These are phyloP conservation scores for Aureobasidium sp. DNA, from an alignment of 2,329 filamentous ascomycete genomes.

Conservation along the genomic window DNA sequence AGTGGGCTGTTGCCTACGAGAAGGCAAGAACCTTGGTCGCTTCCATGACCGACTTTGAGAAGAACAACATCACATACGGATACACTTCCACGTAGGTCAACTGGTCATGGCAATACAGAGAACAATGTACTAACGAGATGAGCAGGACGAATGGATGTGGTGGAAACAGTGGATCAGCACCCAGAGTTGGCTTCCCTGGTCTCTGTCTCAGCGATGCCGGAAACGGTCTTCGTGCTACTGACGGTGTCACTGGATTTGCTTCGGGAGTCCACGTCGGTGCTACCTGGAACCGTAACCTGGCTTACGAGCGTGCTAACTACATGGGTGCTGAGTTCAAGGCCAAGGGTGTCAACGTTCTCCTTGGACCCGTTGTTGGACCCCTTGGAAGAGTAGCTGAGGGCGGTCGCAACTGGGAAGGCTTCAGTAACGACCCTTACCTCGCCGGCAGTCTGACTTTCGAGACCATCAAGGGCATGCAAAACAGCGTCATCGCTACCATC, in stretches of 20 bases:
- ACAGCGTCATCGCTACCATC: constrained; percentile 50
- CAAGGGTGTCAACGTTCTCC: constrained; percentile 54
- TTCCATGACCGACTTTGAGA: constrained; percentile 31
- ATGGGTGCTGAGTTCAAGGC: constrained; percentile 52
- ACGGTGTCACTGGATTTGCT: constrained; percentile 38
- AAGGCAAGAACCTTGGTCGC: constrained; percentile 27
- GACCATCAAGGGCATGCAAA: constrained; percentile 51
- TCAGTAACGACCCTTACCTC: constrained; percentile 62
- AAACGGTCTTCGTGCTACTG: constrained; percentile 37
- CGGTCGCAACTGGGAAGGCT: constrained; percentile 65
- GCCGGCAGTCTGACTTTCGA: constrained; percentile 46
- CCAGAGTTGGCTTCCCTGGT: constrained; percentile 33
- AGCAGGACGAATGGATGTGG: constrained; percentile 28
- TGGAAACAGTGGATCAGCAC: constrained; percentile 31
- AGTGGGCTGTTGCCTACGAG: constrained; percentile 28
- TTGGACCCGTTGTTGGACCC: constrained; percentile 62
- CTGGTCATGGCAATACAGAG: neutral
- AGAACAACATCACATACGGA: constrained; percentile 33
- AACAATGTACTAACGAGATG: neutral
- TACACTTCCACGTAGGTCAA: constrained; percentile 15
- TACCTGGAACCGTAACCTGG: constrained; percentile 42
- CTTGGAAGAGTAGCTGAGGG: constrained; percentile 64
- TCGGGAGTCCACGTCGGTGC: constrained; percentile 31
- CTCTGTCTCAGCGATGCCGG: constrained; percentile 38
- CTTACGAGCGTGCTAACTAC: constrained; percentile 44